phyloP scores from a whole-genome alignment of 164 flowering plant genomes.

The Kalanchoe fedtschenkoi region DNA sequence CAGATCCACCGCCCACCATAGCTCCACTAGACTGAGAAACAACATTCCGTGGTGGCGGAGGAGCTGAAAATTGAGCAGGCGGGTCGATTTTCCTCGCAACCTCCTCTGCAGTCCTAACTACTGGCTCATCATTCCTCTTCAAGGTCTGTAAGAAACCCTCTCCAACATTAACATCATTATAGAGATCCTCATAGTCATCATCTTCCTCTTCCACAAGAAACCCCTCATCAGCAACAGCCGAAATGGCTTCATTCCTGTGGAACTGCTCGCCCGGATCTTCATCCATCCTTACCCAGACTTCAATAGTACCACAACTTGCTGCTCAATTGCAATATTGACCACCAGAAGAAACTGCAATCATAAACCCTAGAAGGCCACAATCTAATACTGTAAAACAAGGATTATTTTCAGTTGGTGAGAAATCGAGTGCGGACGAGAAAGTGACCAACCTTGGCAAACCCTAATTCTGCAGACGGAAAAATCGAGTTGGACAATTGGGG shows the following conservation, averaged over 20 bases:
- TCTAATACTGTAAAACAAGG: too few relatives aligned
- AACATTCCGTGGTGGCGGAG: conserved; percentile 10
- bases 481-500: too few relatives aligned
- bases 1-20: conserved; percentile 16
- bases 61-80: conserved; percentile 4
- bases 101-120: conserved; percentile 20
- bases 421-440: too few relatives aligned
- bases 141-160: conserved; percentile 63
- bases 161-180: conserved; percentile 83
- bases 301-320: too few relatives aligned
- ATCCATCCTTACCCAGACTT: conserved; percentile 37
- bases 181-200: conserved; percentile 84
- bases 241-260: conserved; percentile 67
- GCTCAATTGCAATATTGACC: too few relatives aligned
- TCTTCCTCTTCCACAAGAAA: conserved; percentile 64
- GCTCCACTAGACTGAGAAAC: not conserved
- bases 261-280: conserved; percentile 47
- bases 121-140: conserved; percentile 38
- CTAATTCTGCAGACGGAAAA: too few relatives aligned
- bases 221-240: conserved; percentile 70
- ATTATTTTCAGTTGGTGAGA: too few relatives aligned
- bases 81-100: conserved; percentile 13
- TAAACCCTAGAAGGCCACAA: too few relatives aligned
- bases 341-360: too few relatives aligned
- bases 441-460: too few relatives aligned